A percentile compares a stretch with the other conserved stretches of the same genome.
Conservation (phyloP, 768 basidiomycete species). For the Boletus reticuloceps region DNA sequence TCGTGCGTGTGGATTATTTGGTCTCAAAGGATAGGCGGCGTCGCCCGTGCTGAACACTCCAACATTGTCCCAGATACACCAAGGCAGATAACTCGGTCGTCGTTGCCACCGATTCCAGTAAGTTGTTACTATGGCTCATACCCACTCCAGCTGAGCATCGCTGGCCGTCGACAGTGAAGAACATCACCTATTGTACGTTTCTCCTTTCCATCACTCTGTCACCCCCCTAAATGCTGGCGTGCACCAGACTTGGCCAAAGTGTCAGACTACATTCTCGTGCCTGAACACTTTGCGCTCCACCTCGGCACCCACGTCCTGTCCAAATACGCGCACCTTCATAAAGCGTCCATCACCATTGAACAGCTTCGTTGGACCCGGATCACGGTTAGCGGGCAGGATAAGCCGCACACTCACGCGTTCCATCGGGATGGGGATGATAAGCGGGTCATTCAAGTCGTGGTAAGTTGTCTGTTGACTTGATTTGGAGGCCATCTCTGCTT, state of each 20-base stretch:
- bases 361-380: slow-evolving; percentile 86
- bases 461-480: slow-evolving; percentile 29
- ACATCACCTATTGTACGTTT: slow-evolving; percentile 57
- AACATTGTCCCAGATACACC: slow-evolving; percentile 60
- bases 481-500: neutral
- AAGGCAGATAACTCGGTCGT: slow-evolving; percentile 84
- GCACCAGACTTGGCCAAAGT: slow-evolving; percentile 76
- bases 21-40: too few relatives aligned
- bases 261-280: slow-evolving; percentile 80
- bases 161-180: slow-evolving; percentile 48
- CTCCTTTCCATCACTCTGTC: neutral
- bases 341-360: slow-evolving; percentile 69
- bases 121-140: slow-evolving; percentile 23
- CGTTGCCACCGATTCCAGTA: slow-evolving; percentile 91
- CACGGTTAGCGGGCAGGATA: slow-evolving; percentile 40
- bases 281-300: slow-evolving; percentile 86
- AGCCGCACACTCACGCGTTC: slow-evolving; percentile 78
- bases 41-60: neutral
- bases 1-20: slow-evolving; percentile 45
- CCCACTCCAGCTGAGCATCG: neutral
- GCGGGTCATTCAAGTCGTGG: slow-evolving; percentile 59
- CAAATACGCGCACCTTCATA: slow-evolving; percentile 74
- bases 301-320: slow-evolving; percentile 80
- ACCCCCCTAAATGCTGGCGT: neutral
- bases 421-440: slow-evolving; percentile 90